Evolutionary conservation across 805 yeast genomes (phyloP).

Genomic region (Ogataea thermomethanolica): DNA sequence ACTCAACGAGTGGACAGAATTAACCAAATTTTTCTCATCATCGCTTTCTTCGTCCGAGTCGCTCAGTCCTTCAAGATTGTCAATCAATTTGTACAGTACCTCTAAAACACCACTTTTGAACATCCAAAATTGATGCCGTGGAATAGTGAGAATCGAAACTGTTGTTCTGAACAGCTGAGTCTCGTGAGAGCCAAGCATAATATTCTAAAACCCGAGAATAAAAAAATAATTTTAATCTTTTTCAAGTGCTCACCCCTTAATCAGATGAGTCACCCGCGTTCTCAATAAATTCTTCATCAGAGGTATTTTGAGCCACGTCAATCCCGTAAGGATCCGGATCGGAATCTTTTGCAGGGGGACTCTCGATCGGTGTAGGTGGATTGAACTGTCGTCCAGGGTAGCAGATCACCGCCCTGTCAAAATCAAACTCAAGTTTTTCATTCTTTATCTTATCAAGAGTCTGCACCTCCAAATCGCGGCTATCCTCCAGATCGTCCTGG

Average conservation of each 20-base stretch:
- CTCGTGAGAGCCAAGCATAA: conserved; percentile 23
- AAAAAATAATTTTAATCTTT: conserved; percentile 2
- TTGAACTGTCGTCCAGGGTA: conserved; percentile 21
- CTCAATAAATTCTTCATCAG: conserved; percentile 4
- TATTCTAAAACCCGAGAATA: background rate
- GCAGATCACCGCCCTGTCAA: conserved; percentile 19
- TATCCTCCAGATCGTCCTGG: conserved; percentile 66
- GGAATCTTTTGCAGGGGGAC: background rate
- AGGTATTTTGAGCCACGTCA: conserved; percentile 7
- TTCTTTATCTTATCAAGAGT: conserved; percentile 43
- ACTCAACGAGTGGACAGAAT: conserved; percentile 16
- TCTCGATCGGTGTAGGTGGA: background rate
- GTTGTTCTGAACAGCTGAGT: conserved; percentile 45
- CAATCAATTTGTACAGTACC: conserved; percentile 40
- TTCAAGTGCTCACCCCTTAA: background rate
- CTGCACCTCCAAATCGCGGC: conserved; percentile 55
- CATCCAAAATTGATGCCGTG: conserved; percentile 50
- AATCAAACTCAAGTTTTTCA: conserved; percentile 22
- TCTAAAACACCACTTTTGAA: conserved; percentile 49
- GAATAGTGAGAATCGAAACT: conserved; percentile 50
- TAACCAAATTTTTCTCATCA: conserved; percentile 7
- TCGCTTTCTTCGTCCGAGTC: conserved; percentile 13
- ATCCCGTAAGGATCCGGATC: conserved; percentile 9
- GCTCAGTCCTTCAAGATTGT: conserved; percentile 22
- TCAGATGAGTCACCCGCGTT: conserved; percentile 4